Base-by-base conservation (phyloP, 768 basidiomycete species). In the Naganishia randhawae region DNA sequence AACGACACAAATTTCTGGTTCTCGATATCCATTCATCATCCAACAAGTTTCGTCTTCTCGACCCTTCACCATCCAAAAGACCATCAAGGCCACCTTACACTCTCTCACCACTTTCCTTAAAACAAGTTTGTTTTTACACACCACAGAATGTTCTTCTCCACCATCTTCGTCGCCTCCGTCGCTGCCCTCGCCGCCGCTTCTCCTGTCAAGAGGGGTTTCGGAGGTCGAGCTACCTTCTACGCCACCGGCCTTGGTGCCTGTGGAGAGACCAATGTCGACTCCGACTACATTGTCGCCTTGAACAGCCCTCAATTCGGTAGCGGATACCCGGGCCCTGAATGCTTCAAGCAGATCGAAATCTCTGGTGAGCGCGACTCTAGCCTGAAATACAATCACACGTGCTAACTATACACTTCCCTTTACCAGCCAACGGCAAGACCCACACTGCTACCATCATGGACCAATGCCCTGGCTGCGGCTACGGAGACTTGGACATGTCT, bases 381-480 rank as follows among this genome's bases (percentile, higher is more conserved):
- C 9, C 8, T 14, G 3, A 8, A 1, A 25, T 39, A 25, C 11
- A 10, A 61, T 13, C 22, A n/a, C 22, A 14, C 25, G 25, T 41
- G n/a, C 35, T 22, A 25, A 25, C 13, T 39, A 16, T 39, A 22
- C 3, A 27, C 25, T 61, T 25, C 13, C 51, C 11, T 42, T 8
- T 57, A 13, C 16, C 1, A 61, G 57, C 57, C 37, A 62, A 62
- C 41, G 69, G 69, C 16, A 83, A 84, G 0, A 84, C 85, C 1
- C 81, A 86, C 13, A 65, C 65, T 0, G 89, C 89, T 4, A 77
- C 71, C 1, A 85, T 91, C 73, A 82, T 83, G 80, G 89, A 91
- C 77, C 70, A 88, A 85, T 90, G 89, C 76, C 85, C 86, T 51
- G 84, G 83, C 22, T 91, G 90, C 75, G 85, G 85, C 29, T 83